These are phyloP conservation scores for Xylaria flabelliformis DNA, from an alignment of 495 filamentous ascomycete genomes.

Conservation along the genomic window DNA sequence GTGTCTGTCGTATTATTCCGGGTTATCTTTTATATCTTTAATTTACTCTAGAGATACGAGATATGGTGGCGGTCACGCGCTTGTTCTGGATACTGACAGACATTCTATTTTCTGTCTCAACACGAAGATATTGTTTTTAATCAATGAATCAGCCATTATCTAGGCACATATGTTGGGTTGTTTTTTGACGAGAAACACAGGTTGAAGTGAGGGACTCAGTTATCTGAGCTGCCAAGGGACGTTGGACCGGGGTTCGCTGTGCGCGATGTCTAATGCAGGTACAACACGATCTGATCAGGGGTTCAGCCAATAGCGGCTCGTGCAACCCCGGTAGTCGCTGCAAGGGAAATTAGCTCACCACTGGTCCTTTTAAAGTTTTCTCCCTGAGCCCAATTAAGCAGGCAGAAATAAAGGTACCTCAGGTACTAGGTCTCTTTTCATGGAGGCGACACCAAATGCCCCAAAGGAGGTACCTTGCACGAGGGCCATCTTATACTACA, in stretches of 20 bases:
- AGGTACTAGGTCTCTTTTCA: too few relatives aligned
- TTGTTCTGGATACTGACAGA: neutral
- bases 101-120: neutral
- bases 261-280: conserved; percentile 23
- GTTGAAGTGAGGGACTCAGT: neutral
- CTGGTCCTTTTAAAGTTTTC: neutral
- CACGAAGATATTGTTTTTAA: neutral
- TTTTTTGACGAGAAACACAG: neutral
- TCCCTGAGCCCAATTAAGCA: neutral
- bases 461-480: neutral
- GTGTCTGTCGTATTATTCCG: neutral
- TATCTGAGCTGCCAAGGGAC: neutral
- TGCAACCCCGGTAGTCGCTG: neutral
- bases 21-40: neutral
- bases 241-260: conserved; percentile 15
- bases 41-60: neutral
- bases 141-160: neutral
- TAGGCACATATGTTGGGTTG: neutral
- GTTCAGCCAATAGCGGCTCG: conserved; percentile 4
- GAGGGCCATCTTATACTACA: too few relatives aligned
- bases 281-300: conserved; percentile 24
- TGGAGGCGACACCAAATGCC: neutral
- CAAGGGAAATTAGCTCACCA: conserved; percentile 25
- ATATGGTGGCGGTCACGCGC: neutral
- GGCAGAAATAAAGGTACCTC: neutral